Base-by-base conservation (phyloP, 441 rosid species). In the Euphorbia schlechtendalii region DNA sequence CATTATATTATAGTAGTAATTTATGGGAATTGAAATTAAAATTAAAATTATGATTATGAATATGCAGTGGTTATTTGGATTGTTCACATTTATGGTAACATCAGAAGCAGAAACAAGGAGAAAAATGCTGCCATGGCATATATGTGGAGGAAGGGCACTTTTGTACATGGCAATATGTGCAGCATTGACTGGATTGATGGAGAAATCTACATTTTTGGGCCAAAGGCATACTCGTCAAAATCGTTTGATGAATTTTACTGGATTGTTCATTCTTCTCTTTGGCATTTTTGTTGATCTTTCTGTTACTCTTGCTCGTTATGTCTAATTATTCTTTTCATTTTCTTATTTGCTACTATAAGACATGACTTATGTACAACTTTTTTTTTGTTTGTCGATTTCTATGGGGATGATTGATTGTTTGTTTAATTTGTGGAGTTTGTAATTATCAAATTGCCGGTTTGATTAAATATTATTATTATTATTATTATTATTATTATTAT, bases 231-330 rank as follows among this genome's bases (percentile, higher is more conserved):
- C 49, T 21, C 49, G 55, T 28, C 96, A 94, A 71, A 63, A 79
- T 34, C 88, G 80, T 56, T 70, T 94, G 67, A 73, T 89, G 63
- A 91, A 95, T 81, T 87, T 87, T 72, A 70, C 71, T 1, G 98
- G 86, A 41, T 63, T 91, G 4, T 73, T 73, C 9, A 77, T 88
- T 66, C 83, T 95, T 51, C 83, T 95, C 54, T 95, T 87, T 3
- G 96, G 95, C 66, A 73, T 87, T 13, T 85, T 84, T 54, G 90
- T 86, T 28, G 96, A 94, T 62, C 80, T 86, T 64, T 82, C 96
- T 32, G 82, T 91, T 36, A 76, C 85, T 27, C 85, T 95, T 59
- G 87, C 87, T 18, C 96, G 87, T 59, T 83, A 82, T 62, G 76
- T 69, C 4, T 86, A 74, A 84, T 59, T 25, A 1, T 51, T 36